These are phyloP conservation scores for Rhodotorula taiwanensis DNA, from an alignment of 768 basidiomycete species.

Conservation along the genomic window DNA sequence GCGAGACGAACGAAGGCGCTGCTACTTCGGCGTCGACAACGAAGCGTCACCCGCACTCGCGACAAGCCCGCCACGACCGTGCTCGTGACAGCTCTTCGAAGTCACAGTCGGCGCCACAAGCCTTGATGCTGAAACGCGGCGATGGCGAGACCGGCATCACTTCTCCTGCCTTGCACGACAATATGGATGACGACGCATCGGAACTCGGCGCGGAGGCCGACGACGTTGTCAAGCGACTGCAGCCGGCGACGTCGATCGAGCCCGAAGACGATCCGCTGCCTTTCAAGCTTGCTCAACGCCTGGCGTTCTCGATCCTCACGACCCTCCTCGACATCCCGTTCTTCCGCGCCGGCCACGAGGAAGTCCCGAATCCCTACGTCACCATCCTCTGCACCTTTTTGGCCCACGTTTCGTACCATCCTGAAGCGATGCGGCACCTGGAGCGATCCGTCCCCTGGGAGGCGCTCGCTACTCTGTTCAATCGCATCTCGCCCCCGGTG, in stretches of 20 bases:
- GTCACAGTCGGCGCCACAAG: conserved; percentile 23
- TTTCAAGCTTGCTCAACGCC: conserved; percentile 67
- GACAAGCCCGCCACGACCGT: too few relatives aligned
- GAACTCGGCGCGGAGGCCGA: not conserved
- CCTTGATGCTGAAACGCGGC: conserved; percentile 32
- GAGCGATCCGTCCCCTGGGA: conserved; percentile 81
- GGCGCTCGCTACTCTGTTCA: conserved; percentile 61
- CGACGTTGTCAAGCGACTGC: conserved; percentile 37
- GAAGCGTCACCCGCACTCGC: not conserved
- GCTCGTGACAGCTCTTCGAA: not conserved
- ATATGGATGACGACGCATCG: not conserved
- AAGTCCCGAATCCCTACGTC: conserved; percentile 71
- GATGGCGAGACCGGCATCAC: not conserved
- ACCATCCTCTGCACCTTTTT: conserved; percentile 82
- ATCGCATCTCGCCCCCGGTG: conserved; percentile 47
- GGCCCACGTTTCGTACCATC: conserved; percentile 63
- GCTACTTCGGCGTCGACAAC: not conserved
- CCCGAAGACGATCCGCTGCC: conserved; percentile 55
- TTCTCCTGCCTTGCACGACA: not conserved
- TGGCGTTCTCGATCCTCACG: conserved; percentile 70
- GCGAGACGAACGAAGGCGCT: not conserved
- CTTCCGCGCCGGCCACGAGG: conserved; percentile 47
- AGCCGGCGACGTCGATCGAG: conserved; percentile 20
- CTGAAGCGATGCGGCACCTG: conserved; percentile 56
- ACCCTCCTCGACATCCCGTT: conserved; percentile 62